Evolutionary conservation across 495 filamentous ascomycete genomes (phyloP), one percentile per base, ranked within the genome.

Genomic region (Schizothecium vesticola): DNA sequence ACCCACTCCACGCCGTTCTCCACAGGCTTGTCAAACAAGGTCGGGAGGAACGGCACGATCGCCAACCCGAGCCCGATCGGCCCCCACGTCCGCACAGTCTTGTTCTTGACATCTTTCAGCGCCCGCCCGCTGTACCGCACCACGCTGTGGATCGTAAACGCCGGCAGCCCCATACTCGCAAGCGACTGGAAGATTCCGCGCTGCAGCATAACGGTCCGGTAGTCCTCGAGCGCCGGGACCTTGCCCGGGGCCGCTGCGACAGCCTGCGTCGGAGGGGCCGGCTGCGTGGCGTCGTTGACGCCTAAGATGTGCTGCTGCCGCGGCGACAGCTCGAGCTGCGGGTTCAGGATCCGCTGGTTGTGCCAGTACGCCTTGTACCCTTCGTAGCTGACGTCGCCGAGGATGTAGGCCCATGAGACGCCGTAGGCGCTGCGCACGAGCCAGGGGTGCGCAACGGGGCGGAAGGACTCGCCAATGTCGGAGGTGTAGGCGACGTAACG

Each of bases 401-500:
- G 78, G 58, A 99, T 83, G 75, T 99, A 99, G 22, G 88, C 83
- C 95, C 95, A 98, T 23, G 92, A 96, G 66, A 99, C 82, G 65
- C 86, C 94, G 78, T 99, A 99, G 9, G 95, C 95, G 63, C 87
- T 81, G 56, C 88, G 85, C 4, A 99, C 91, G 5, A 94, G 81
- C 72, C 80, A 88, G 0, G 92, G 94, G 77, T 97, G 92, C 5
- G 94, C 93, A 65, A 98, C 85, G 4, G 95, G 95, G 7, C 95
- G 90, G 80, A 99, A 99, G 10, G 92, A 96, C 78, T 99, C 95
- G 76, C 95, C 95, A 57, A 99, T 92, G 77, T 99, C 95, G 33
- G 91, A 94, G 16, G 95, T 98, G 81, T 98, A 99, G 70, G 95
- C 95, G 67, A 99, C 92, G 78, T 99, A 98, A 74, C 95, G 91